These are phyloP conservation scores for Solanum pinnatisectum DNA, from an alignment of 257 asterid genomes.

Conservation along the genomic window DNA sequence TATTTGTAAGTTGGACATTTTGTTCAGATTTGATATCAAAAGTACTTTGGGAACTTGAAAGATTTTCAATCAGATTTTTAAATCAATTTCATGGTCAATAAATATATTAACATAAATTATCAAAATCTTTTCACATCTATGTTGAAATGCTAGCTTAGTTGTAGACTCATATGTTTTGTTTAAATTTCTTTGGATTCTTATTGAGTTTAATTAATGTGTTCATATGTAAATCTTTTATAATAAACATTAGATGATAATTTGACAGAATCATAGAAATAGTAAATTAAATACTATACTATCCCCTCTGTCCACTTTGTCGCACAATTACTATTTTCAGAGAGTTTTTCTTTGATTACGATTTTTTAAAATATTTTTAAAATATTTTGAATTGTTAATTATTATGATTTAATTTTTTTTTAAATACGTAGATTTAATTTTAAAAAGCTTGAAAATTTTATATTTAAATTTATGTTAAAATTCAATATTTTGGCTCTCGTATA, in stretches of 20 bases:
- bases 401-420: background rate
- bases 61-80: too few relatives aligned
- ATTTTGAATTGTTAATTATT: background rate
- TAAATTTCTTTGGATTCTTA: background rate
- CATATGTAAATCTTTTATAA: background rate
- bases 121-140: background rate
- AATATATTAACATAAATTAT: too few relatives aligned
- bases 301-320: background rate
- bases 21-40: background rate
- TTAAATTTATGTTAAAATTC: background rate
- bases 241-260: background rate
- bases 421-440: background rate
- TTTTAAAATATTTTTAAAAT: background rate
- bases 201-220: background rate
- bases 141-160: background rate
- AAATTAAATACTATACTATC: too few relatives aligned
- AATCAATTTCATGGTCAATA: background rate
- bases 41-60: too few relatives aligned
- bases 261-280: background rate
- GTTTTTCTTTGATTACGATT: background rate
- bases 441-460: background rate
- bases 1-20: background rate
- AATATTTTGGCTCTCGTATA: background rate
- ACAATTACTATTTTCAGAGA: background rate
- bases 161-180: background rate